These are phyloP conservation scores for Fusarium subtropicale DNA, from an alignment of 2,329 filamentous ascomycete genomes.

Conservation along the genomic window DNA sequence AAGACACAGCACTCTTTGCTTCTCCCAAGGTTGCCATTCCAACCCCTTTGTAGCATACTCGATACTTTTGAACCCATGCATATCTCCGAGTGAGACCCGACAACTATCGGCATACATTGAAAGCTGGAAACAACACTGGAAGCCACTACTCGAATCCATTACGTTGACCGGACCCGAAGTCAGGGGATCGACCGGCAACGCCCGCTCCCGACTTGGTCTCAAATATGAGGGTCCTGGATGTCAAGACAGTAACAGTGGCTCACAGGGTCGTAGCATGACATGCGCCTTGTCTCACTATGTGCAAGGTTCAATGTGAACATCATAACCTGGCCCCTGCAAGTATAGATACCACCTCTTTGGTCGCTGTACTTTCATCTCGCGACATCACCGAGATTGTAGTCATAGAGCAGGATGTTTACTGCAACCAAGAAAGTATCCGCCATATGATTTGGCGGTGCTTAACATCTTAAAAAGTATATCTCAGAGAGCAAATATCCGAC, in stretches of 20 bases:
- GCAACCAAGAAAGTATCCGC: not conserved
- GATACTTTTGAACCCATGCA: slow-evolving; percentile 1
- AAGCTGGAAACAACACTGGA: not conserved
- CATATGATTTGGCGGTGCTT: too few relatives aligned
- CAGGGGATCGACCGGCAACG: slow-evolving; percentile 30
- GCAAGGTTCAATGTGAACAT: not conserved
- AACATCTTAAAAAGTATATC: too few relatives aligned
- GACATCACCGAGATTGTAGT: not conserved
- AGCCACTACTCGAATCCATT: slow-evolving; percentile 1
- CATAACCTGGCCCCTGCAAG: not conserved
- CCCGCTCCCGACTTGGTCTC: slow-evolving; percentile 21
- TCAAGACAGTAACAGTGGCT: not conserved
- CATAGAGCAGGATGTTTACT: not conserved
- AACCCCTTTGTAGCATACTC: slow-evolving; percentile 8
- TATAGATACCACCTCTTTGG: not conserved
- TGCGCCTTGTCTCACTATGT: not conserved
- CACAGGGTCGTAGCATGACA: not conserved
- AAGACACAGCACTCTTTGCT: slow-evolving; percentile 32
- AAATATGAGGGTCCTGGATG: not conserved
- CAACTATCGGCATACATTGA: slow-evolving; percentile 3
- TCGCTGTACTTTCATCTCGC: not conserved
- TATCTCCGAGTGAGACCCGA: slow-evolving; percentile 15
- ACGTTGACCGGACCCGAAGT: not conserved
- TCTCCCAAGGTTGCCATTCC: slow-evolving; percentile 1
- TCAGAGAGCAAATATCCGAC: not conserved